Conservation (phyloP, 1,284 basidiomycete species). For the Trichosporon faecale region DNA sequence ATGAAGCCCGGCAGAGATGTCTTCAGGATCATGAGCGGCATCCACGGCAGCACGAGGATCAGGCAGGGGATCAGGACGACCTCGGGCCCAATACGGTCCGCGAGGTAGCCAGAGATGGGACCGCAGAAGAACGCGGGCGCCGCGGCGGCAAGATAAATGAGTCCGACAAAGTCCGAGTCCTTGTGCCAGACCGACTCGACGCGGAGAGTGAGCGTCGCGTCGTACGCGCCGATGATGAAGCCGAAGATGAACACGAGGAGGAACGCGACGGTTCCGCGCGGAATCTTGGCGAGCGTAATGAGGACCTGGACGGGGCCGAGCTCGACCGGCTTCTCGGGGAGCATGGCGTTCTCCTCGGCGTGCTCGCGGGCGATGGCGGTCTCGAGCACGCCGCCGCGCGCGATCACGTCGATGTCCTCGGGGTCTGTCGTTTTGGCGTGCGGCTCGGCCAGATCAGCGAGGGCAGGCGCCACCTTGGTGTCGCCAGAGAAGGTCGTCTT, state of each 20-base stretch:
- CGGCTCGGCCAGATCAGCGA: background rate
- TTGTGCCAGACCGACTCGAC: constrained; percentile 63
- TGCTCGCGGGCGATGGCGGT: constrained; percentile 8
- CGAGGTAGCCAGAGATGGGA: constrained; percentile 61
- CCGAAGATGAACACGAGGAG: constrained; percentile 62
- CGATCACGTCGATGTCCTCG: constrained; percentile 6
- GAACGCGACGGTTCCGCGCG: constrained; percentile 60
- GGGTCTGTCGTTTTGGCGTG: background rate
- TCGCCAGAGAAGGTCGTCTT: background rate
- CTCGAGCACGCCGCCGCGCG: constrained; percentile 3
- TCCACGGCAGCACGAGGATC: constrained; percentile 64
- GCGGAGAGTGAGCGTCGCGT: constrained; percentile 60
- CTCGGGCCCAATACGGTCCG: constrained; percentile 64
- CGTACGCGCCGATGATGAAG: constrained; percentile 43
- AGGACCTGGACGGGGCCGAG: constrained; percentile 53
- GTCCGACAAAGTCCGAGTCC: constrained; percentile 62
- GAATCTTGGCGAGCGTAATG: constrained; percentile 56
- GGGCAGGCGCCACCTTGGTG: background rate
- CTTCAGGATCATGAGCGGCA: constrained; percentile 60
- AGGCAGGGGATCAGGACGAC: constrained; percentile 59
- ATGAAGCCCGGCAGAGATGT: constrained; percentile 62
- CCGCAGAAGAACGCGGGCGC: constrained; percentile 62
- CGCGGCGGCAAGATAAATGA: constrained; percentile 68
- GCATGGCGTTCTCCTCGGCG: constrained; percentile 1
- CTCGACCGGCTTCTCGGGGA: constrained; percentile 27